A percentile compares a stretch with the other conserved stretches of the same genome.
phyloP scores from a whole-genome alignment of 805 yeast genomes.

The Nakazawaea ambrosiae region DNA sequence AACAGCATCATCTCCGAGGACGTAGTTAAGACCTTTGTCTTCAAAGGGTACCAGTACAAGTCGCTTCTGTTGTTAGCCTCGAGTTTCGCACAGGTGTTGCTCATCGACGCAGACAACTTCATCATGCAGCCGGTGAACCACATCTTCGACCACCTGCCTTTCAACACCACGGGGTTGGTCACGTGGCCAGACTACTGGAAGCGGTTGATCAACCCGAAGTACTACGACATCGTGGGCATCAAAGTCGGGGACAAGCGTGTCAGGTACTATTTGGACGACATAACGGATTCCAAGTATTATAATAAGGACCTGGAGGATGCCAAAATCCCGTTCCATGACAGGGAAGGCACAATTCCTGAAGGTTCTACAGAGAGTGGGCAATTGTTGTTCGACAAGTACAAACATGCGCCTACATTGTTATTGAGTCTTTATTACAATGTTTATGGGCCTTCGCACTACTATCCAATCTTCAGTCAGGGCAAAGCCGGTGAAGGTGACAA shows the following conservation, averaged over 20 bases:
- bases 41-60: constrained; percentile 44
- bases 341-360: constrained; percentile 46
- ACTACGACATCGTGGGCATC: constrained; percentile 37
- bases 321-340: constrained; percentile 39
- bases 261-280: constrained; percentile 22
- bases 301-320: constrained; percentile 10
- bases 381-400: constrained; percentile 38
- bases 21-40: constrained; percentile 28
- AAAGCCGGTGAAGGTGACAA: constrained; percentile 51
- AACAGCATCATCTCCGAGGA: constrained; percentile 42
- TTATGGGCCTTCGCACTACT: constrained; percentile 42
- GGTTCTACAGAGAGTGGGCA: constrained; percentile 54
- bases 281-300: constrained; percentile 15
- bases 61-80: constrained; percentile 42
- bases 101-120: constrained; percentile 47
- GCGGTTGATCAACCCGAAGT: constrained; percentile 44
- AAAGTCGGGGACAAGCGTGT: constrained; percentile 24
- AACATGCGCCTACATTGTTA: constrained; percentile 39
- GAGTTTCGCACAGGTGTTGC: constrained; percentile 43
- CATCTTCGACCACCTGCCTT: constrained; percentile 52
- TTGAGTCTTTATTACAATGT: constrained; percentile 46
- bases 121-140: constrained; percentile 41
- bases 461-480: constrained; percentile 42
- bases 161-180: constrained; percentile 39
- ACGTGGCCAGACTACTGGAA: constrained; percentile 60